A percentile compares a stretch with the other conserved stretches of the same genome.
Evolutionary conservation across 1,284 basidiomycete species (phyloP).

Genomic region (Malassezia sp.): DNA sequence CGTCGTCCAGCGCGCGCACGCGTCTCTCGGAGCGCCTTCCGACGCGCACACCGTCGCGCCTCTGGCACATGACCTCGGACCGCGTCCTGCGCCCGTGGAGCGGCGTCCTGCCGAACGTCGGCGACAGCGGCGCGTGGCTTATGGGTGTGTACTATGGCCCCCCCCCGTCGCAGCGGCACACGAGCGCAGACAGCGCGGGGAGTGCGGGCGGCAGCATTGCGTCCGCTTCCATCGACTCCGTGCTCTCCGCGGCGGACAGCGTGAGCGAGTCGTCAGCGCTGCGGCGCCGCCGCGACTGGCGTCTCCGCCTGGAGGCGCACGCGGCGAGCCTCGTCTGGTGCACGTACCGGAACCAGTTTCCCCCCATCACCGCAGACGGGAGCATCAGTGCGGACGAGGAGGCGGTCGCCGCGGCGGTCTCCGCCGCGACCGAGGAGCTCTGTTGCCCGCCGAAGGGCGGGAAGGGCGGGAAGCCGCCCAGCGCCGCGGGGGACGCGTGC

Average conservation of each 20-base stretch:
- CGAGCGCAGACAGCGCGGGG: background rate
- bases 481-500: too few species aligned
- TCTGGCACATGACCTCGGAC: constrained; percentile 8
- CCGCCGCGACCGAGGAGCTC: constrained; percentile 4
- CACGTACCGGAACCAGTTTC: constrained; percentile 41
- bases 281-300: constrained; percentile 5
- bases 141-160: constrained; percentile 4
- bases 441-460: background rate
- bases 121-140: constrained; percentile 3
- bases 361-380: constrained; percentile 39
- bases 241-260: background rate
- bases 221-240: too few species aligned
- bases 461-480: background rate
- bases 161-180: background rate
- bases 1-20: background rate
- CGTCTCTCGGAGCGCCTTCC: background rate
- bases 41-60: background rate
- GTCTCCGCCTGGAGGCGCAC: constrained; percentile 17
- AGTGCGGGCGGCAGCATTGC: background rate
- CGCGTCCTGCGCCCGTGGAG: background rate
- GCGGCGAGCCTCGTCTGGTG: constrained; percentile 41
- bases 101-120: too few species aligned
- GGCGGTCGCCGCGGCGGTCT: constrained; percentile 22
- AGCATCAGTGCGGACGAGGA: constrained; percentile 33
- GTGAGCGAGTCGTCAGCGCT: background rate